These are phyloP conservation scores for Heteromeles arbutifolia DNA, from an alignment of 306 rosid species.

Conservation along the genomic window DNA sequence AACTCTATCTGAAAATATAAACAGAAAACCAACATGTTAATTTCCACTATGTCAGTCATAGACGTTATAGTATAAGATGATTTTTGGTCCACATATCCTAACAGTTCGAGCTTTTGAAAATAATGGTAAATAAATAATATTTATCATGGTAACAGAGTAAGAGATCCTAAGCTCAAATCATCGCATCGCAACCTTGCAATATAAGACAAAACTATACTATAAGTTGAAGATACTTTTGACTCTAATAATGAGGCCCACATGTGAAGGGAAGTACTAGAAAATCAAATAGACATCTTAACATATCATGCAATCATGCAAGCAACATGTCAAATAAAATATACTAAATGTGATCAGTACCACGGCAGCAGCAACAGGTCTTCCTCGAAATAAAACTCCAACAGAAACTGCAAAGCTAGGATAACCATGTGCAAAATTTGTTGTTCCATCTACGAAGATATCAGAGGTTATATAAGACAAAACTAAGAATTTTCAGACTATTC, in stretches of 20 bases:
- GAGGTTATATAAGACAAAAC: constrained; percentile 21
- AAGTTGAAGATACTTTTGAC: background rate
- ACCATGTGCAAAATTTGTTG: constrained; percentile 92
- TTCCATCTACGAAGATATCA: constrained; percentile 59
- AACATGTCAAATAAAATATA: background rate
- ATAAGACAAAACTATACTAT: no score
- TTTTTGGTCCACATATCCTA: background rate
- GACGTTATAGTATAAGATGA: background rate
- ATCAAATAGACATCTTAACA: background rate
- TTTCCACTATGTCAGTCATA: background rate
- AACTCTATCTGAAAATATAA: constrained; percentile 67
- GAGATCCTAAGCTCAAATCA: background rate
- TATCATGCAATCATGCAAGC: constrained; percentile 1
- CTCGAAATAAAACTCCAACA: constrained; percentile 75
- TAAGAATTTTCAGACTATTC: background rate
- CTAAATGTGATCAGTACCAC: constrained; percentile 45
- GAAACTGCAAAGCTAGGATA: constrained; percentile 94
- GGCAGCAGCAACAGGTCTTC: constrained; percentile 88
- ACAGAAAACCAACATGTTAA: background rate
- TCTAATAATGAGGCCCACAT: background rate
- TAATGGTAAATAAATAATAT: background rate
- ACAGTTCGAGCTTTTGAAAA: background rate
- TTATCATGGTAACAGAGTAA: background rate
- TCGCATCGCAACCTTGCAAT: background rate
- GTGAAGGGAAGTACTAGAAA: background rate